Conservation (phyloP, 768 basidiomycete genomes). For the Naganishia onofrii region DNA sequence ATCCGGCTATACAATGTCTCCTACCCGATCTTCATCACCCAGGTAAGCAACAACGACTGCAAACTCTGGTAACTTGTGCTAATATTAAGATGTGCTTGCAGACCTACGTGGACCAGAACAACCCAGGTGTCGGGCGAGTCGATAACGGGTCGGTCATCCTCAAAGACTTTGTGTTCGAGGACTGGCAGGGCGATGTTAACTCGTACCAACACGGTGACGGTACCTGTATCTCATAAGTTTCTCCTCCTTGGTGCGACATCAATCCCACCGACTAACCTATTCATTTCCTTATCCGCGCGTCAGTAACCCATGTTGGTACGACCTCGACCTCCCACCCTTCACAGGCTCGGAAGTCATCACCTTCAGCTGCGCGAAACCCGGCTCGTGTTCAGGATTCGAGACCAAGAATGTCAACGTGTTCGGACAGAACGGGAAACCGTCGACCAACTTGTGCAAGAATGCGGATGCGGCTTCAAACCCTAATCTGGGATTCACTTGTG, state of each 20-base stretch:
- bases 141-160: slow-evolving; percentile 42
- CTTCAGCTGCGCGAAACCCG: slow-evolving; percentile 34
- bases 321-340: slow-evolving; percentile 34
- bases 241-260: too few relatives aligned
- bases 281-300: too few relatives aligned
- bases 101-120: slow-evolving; percentile 28
- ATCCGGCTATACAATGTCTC: slow-evolving; percentile 57
- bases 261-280: too few relatives aligned
- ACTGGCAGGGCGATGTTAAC: slow-evolving; percentile 39
- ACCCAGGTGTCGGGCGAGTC: slow-evolving; percentile 31
- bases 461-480: slow-evolving; percentile 32
- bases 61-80: too few relatives aligned
- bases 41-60: slow-evolving; percentile 54
- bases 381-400: slow-evolving; percentile 36
- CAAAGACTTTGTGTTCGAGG: slow-evolving; percentile 50
- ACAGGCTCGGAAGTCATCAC: slow-evolving; percentile 38
- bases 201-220: slow-evolving; percentile 38
- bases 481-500: slow-evolving; percentile 39
- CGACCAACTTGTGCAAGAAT: slow-evolving; percentile 35
- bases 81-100: too few relatives aligned
- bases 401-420: slow-evolving; percentile 37
- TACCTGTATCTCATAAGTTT: slow-evolving; percentile 31
- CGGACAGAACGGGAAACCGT: slow-evolving; percentile 31
- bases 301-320: slow-evolving; percentile 42
- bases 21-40: slow-evolving; percentile 57